phyloP scores from a whole-genome alignment of 2,329 filamentous ascomycete genomes.

The Colletotrichum sp. region DNA sequence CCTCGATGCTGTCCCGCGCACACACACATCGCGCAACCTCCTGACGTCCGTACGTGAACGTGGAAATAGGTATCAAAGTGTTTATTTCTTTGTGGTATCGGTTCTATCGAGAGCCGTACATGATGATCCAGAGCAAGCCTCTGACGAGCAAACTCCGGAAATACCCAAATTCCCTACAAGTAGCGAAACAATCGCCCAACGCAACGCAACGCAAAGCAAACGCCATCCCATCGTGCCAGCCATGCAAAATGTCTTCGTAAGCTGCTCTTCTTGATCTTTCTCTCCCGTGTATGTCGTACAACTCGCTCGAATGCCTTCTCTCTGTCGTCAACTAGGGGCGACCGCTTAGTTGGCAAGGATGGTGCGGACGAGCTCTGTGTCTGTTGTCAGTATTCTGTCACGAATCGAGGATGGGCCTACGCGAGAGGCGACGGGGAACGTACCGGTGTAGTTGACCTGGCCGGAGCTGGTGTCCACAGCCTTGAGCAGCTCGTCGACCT shows the following conservation, averaged over 20 bases:
- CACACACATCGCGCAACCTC: background rate
- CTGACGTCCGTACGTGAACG: background rate
- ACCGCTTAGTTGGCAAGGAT: constrained; percentile 77
- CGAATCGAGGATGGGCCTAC: rapidly evolving
- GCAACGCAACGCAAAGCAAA: constrained; percentile 14
- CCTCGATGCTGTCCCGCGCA: background rate
- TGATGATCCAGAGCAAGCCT: constrained; percentile 7
- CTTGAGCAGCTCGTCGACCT: constrained; percentile 98
- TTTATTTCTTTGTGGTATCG: constrained; percentile 7
- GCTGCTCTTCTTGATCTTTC: background rate
- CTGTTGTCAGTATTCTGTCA: background rate
- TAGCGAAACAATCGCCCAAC: constrained; percentile 1
- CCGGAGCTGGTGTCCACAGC: constrained; percentile 94
- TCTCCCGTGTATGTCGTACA: background rate
- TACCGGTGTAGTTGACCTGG: constrained; percentile 97
- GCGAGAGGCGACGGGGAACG: constrained; percentile 29
- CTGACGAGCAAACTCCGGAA: constrained; percentile 8
- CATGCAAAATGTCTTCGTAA: constrained; percentile 17
- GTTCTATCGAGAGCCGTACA: background rate
- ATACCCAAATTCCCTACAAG: constrained; percentile 16
- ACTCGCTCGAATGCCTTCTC: background rate
- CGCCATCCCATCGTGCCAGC: constrained; percentile 21
- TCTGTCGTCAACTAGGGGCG: background rate
- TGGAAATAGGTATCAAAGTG: background rate
- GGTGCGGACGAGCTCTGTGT: constrained; percentile 78